Evolutionary conservation across 1,139 yeast genomes (phyloP).

Genomic region (Candida tunisiensis): DNA sequence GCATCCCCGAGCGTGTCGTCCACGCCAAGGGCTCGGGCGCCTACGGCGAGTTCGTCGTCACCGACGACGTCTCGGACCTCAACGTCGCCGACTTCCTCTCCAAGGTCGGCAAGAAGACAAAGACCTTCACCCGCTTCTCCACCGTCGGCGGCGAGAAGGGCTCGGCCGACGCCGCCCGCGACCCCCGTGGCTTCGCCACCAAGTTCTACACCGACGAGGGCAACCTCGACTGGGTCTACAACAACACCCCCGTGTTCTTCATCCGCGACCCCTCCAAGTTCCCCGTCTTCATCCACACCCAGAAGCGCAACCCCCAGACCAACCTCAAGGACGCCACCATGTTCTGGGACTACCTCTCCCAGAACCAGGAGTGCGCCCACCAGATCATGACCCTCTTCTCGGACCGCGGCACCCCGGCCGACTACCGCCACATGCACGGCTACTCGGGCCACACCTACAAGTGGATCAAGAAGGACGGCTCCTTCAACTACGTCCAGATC

Average conservation of each 20-base stretch:
- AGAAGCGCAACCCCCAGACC: slow-evolving; percentile 70
- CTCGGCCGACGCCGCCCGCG: slow-evolving; percentile 73
- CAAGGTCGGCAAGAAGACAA: slow-evolving; percentile 60
- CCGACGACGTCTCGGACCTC: slow-evolving; percentile 65
- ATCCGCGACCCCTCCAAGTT: slow-evolving; percentile 75
- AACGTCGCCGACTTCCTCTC: slow-evolving; percentile 54
- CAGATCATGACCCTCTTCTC: slow-evolving; percentile 47
- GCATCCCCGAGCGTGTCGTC: slow-evolving; percentile 78
- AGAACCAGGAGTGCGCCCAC: slow-evolving; percentile 45
- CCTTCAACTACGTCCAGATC: slow-evolving; percentile 48
- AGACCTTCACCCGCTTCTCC: slow-evolving; percentile 59
- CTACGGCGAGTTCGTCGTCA: slow-evolving; percentile 58
- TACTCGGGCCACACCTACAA: slow-evolving; percentile 65
- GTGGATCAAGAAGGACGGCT: slow-evolving; percentile 46
- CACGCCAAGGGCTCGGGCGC: slow-evolving; percentile 88
- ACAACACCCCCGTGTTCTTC: slow-evolving; percentile 78
- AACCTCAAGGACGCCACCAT: slow-evolving; percentile 56
- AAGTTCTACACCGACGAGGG: slow-evolving; percentile 82
- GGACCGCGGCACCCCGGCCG: slow-evolving; percentile 56
- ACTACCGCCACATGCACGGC: slow-evolving; percentile 51
- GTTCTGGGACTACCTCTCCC: slow-evolving; percentile 53
- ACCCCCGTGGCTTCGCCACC: slow-evolving; percentile 74
- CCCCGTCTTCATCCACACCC: slow-evolving; percentile 78
- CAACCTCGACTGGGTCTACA: slow-evolving; percentile 71
- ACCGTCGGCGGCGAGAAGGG: slow-evolving; percentile 83